Percentiles rank a stretch among this genome's conserved stretches.
These are phyloP conservation scores for Microcos paniculata DNA, from an alignment of 345 rosid species.

Conservation along the genomic window DNA sequence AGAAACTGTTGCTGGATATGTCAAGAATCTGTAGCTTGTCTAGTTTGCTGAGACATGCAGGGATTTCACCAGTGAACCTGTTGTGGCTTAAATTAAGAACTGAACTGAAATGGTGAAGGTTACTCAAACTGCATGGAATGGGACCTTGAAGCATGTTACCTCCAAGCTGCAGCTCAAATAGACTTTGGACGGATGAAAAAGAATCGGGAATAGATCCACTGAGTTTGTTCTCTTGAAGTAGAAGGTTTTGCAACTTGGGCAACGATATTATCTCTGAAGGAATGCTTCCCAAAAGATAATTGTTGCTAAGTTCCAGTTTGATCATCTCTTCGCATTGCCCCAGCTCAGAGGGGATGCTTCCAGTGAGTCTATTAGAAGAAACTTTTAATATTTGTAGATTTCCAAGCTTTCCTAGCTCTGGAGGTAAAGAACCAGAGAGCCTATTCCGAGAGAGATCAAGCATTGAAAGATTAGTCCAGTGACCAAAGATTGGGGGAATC, in stretches of 20 bases:
- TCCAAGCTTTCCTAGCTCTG: conserved; percentile 32
- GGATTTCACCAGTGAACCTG: conserved; percentile 35
- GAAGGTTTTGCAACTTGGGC: conserved; percentile 28
- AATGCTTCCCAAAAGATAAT: conserved; percentile 32
- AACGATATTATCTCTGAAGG: conserved; percentile 30
- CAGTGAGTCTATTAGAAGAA: conserved; percentile 29
- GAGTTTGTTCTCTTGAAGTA: conserved; percentile 36
- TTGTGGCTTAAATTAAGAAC: conserved; percentile 40
- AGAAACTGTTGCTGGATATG: conserved; percentile 38
- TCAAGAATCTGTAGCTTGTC: conserved; percentile 38
- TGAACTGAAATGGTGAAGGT: conserved; percentile 34
- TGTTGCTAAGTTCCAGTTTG: conserved; percentile 33
- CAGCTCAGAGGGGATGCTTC: conserved; percentile 34
- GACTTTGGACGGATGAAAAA: conserved; percentile 26
- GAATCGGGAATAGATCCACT: conserved; percentile 37
- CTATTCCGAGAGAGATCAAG: conserved; percentile 39
- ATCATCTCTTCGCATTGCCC: conserved; percentile 34
- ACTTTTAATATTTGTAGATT: conserved; percentile 32
- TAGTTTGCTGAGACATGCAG: conserved; percentile 35
- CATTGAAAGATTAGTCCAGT: conserved; percentile 34
- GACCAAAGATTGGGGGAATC: conserved; percentile 32
- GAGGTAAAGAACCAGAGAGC: conserved; percentile 36
- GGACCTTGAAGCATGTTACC: conserved; percentile 35
- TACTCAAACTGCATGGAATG: conserved; percentile 38
- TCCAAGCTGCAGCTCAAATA: conserved; percentile 37